Conservation (phyloP, 805 yeast genomes). For the Wickerhamomyces xylosicus region DNA sequence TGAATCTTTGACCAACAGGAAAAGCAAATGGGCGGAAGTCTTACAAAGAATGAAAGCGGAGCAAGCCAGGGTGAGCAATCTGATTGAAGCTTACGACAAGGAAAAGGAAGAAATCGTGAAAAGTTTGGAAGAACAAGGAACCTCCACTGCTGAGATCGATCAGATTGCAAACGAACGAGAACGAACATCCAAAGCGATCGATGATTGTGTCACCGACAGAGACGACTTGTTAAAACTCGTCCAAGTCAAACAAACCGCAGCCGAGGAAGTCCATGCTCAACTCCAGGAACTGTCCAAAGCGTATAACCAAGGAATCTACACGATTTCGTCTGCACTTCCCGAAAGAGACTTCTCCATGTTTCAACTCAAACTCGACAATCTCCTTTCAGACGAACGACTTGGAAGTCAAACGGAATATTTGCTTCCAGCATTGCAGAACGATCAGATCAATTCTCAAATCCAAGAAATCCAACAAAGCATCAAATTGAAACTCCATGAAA, state of each 20-base stretch:
- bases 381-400: constrained; percentile 30
- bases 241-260: constrained; percentile 37
- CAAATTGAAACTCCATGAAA: constrained; percentile 31
- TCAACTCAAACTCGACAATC: constrained; percentile 30
- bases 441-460: constrained; percentile 26
- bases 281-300: constrained; percentile 41
- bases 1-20: constrained; percentile 53
- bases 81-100: constrained; percentile 30
- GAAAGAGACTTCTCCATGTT: constrained; percentile 22
- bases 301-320: constrained; percentile 45
- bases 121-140: constrained; percentile 42
- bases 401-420: constrained; percentile 35
- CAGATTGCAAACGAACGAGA: constrained; percentile 53
- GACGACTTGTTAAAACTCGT: constrained; percentile 37
- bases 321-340: constrained; percentile 28
- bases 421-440: constrained; percentile 17
- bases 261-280: constrained; percentile 38
- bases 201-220: constrained; percentile 30
- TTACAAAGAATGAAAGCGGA: constrained; percentile 50
- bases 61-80: constrained; percentile 31
- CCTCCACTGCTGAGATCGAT: constrained; percentile 55
- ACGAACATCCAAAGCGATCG: constrained; percentile 42
- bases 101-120: constrained; percentile 31
- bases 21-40: constrained; percentile 50
- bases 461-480: constrained; percentile 35